Percentiles rank a stretch among this genome's conserved stretches.
Conservation (phyloP, 1,284 basidiomycete genomes). For the Mycena sp. region DNA sequence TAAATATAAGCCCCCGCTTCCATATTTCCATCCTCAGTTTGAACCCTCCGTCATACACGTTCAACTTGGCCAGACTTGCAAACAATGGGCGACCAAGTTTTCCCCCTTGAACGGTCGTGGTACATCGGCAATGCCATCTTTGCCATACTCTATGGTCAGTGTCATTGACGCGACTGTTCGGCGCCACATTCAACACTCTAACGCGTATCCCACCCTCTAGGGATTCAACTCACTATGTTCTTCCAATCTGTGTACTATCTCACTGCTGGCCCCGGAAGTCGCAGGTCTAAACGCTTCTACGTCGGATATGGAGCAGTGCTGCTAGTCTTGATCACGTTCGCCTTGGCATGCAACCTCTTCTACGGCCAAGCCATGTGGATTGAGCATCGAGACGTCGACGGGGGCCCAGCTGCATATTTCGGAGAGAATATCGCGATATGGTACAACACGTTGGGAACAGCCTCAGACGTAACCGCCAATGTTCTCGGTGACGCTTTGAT, state of each 20-base stretch:
- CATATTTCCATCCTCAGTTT: neutral
- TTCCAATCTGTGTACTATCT: constrained; percentile 24
- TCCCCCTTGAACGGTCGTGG: constrained; percentile 24
- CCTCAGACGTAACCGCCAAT: constrained; percentile 20
- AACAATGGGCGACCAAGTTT: constrained; percentile 22
- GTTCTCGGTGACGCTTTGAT: constrained; percentile 21
- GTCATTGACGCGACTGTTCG: too few relatives aligned
- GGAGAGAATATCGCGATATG: constrained; percentile 14
- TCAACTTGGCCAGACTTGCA: too few relatives aligned
- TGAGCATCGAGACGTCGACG: constrained; percentile 4
- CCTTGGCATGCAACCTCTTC: constrained; percentile 14
- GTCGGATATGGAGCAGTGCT: constrained; percentile 13
- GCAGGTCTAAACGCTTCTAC: constrained; percentile 16
- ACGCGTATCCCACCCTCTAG: neutral
- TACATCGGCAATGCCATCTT: constrained; percentile 21
- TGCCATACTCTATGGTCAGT: constrained; percentile 21
- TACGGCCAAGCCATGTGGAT: constrained; percentile 5
- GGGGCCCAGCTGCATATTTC: constrained; percentile 20
- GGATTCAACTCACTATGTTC: constrained; percentile 22
- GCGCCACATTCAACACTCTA: too few relatives aligned
- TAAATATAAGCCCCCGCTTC: too few relatives aligned
- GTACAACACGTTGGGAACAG: constrained; percentile 22
- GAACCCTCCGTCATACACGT: neutral
- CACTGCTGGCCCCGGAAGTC: neutral
- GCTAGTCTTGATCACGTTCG: constrained; percentile 15